Conservation (phyloP, 495 filamentous ascomycete genomes). For the Jackrogersella minutella region DNA sequence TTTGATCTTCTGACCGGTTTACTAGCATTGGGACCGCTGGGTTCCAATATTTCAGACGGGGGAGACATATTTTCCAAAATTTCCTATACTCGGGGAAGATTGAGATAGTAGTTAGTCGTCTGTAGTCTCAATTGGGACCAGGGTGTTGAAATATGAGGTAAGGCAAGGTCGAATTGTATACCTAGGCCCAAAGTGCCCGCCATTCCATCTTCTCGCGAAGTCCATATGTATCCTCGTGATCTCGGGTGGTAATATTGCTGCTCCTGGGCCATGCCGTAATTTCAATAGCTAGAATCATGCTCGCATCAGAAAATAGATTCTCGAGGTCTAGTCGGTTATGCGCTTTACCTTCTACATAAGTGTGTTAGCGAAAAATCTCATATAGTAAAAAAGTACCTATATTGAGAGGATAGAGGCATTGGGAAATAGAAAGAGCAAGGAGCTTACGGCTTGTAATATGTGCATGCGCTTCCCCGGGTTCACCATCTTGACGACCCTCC, state of each 20-base stretch:
- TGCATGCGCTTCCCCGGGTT: constrained; percentile 79
- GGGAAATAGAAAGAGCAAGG: neutral
- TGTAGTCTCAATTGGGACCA: neutral
- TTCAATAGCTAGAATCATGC: constrained; percentile 66
- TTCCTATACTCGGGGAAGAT: constrained; percentile 58
- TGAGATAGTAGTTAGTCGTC: constrained; percentile 16
- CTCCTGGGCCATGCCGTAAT: constrained; percentile 79
- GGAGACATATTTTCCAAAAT: constrained; percentile 87
- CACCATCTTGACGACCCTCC: constrained; percentile 70
- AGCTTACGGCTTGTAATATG: constrained; percentile 75
- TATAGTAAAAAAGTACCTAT: neutral
- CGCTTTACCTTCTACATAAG: constrained; percentile 46
- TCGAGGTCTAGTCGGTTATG: constrained; percentile 7
- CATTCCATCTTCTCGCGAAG: constrained; percentile 70
- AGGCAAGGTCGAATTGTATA: constrained; percentile 47
- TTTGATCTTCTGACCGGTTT: constrained; percentile 65
- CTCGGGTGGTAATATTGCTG: constrained; percentile 78
- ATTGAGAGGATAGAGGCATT: neutral
- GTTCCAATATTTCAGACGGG: constrained; percentile 93
- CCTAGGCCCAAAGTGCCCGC: constrained; percentile 84
- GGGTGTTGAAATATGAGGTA: neutral
- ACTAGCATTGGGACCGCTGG: constrained; percentile 84
- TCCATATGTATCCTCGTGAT: constrained; percentile 85
- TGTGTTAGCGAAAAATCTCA: constrained; percentile 22
- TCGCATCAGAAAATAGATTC: constrained; percentile 24